phyloP scores from a whole-genome alignment of 1,284 basidiomycete genomes.

The Rhodotorula sp. region DNA sequence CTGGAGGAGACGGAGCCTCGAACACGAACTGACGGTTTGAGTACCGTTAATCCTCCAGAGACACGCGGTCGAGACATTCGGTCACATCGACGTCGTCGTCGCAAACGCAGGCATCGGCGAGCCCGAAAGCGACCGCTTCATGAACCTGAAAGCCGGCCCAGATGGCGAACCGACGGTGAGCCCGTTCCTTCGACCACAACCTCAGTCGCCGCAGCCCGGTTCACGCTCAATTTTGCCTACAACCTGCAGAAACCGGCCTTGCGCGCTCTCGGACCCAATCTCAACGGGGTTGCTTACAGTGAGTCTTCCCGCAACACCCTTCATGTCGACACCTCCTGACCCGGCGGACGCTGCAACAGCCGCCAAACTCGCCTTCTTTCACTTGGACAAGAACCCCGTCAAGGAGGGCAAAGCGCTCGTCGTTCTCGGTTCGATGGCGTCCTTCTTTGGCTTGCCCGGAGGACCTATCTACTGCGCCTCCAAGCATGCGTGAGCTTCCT shows the following conservation, averaged over 20 bases:
- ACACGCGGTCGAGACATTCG: constrained; percentile 48
- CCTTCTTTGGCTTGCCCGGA: constrained; percentile 55
- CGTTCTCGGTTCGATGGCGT: constrained; percentile 59
- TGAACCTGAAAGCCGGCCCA: constrained; percentile 10
- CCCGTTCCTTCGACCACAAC: background rate
- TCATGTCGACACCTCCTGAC: constrained; percentile 28
- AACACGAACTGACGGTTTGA: too few species aligned
- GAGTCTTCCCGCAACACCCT: background rate
- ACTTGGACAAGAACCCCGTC: constrained; percentile 25
- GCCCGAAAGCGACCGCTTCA: constrained; percentile 43
- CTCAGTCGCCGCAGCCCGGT: background rate
- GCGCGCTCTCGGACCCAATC: constrained; percentile 58
- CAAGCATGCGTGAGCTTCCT: background rate
- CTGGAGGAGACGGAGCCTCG: too few species aligned
- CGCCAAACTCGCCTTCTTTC: constrained; percentile 27
- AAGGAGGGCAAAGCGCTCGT: constrained; percentile 51
- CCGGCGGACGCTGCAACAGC: constrained; percentile 7
- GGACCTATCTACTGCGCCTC: constrained; percentile 58
- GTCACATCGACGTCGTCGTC: constrained; percentile 50
- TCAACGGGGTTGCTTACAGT: constrained; percentile 59
- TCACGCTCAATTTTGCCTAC: background rate
- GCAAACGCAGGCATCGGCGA: constrained; percentile 62
- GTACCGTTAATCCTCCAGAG: constrained; percentile 36
- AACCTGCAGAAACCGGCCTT: constrained; percentile 54
- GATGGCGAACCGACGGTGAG: constrained; percentile 29